phyloP scores from a whole-genome alignment of 2,329 filamentous ascomycete genomes.

The Hypoxylon rubiginosum region DNA sequence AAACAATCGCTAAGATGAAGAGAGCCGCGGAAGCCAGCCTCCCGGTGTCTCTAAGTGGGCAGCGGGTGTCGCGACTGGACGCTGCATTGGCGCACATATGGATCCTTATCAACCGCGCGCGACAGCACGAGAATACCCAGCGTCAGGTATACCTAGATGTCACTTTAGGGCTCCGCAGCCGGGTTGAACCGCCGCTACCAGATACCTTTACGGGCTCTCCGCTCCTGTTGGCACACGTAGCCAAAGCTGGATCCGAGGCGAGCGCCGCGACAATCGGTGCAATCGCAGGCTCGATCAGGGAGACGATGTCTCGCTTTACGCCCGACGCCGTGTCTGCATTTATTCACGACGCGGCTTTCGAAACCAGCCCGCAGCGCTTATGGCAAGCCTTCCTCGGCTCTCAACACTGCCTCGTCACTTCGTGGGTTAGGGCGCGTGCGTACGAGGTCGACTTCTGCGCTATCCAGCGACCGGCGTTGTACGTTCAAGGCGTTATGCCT shows the following conservation, averaged over 20 bases:
- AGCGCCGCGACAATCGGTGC: conserved; percentile 39
- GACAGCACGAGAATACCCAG: conserved; percentile 44
- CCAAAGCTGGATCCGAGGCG: conserved; percentile 36
- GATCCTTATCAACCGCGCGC: conserved; percentile 59
- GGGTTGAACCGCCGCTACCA: conserved; percentile 56
- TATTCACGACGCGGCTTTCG: conserved; percentile 59
- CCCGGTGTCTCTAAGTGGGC: conserved; percentile 26
- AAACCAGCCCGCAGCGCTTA: conserved; percentile 61
- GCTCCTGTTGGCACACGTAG: conserved; percentile 56
- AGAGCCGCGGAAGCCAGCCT: conserved; percentile 29
- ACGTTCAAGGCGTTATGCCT: conserved; percentile 60
- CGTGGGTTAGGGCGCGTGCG: conserved; percentile 56
- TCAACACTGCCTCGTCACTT: conserved; percentile 59
- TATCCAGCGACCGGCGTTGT: conserved; percentile 39
- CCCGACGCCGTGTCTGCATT: conserved; percentile 55
- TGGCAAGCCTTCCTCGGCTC: conserved; percentile 62
- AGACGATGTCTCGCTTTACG: conserved; percentile 54
- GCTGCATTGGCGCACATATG: conserved; percentile 62
- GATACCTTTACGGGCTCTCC: conserved; percentile 61
- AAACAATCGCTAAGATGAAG: conserved; percentile 55
- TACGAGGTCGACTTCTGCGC: conserved; percentile 59
- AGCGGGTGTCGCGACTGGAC: conserved; percentile 58
- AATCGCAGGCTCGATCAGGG: conserved; percentile 53
- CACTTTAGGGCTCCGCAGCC: conserved; percentile 57
- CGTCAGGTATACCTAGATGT: conserved; percentile 57